phyloP scores from a whole-genome alignment of 192 early-diverging fungal genomes.

The Linnemannia schmuckeri region DNA sequence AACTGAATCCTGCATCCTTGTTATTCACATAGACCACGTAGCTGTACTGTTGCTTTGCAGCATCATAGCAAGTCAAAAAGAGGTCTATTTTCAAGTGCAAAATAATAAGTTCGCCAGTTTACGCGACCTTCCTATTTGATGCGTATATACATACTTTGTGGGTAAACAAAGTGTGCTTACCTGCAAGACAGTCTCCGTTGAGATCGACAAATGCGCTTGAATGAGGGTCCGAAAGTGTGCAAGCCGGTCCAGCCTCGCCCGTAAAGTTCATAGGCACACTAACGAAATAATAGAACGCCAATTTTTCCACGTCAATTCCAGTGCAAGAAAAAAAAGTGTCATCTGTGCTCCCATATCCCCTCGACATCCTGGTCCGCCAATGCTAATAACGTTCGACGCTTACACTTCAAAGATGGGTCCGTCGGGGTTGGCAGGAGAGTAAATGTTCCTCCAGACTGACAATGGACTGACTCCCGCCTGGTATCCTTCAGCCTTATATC shows the following conservation, averaged over 20 bases:
- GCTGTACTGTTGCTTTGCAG: conserved; percentile 43
- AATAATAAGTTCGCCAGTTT: not conserved
- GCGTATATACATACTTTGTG: not conserved
- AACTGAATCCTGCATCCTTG: conserved; percentile 71
- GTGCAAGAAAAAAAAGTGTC: not conserved
- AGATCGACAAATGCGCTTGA: conserved; percentile 95
- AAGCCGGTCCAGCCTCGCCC: conserved; percentile 57
- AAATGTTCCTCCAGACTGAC: conserved; percentile 62
- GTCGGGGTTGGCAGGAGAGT: conserved; percentile 20
- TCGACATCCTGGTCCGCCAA: conserved; percentile 6
- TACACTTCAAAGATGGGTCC: conserved; percentile 57
- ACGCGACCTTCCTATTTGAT: not conserved
- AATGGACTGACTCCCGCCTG: conserved; percentile 46
- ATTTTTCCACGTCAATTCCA: not conserved
- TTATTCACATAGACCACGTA: conserved; percentile 86
- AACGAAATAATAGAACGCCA: not conserved
- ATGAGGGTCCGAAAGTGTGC: conserved; percentile 82
- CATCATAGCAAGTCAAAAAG: conserved; percentile 78
- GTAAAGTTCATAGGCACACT: conserved; percentile 49
- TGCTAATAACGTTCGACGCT: conserved; percentile 19
- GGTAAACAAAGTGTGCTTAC: conserved; percentile 36
- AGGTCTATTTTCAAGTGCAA: conserved; percentile 61
- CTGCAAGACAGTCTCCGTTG: conserved; percentile 91
- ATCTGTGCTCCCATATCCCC: not conserved
- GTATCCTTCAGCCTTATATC: conserved; percentile 58